Evolutionary conservation across 805 yeast species (phyloP).

Genomic region (Hanseniaspora pseudoguilliermondii): DNA sequence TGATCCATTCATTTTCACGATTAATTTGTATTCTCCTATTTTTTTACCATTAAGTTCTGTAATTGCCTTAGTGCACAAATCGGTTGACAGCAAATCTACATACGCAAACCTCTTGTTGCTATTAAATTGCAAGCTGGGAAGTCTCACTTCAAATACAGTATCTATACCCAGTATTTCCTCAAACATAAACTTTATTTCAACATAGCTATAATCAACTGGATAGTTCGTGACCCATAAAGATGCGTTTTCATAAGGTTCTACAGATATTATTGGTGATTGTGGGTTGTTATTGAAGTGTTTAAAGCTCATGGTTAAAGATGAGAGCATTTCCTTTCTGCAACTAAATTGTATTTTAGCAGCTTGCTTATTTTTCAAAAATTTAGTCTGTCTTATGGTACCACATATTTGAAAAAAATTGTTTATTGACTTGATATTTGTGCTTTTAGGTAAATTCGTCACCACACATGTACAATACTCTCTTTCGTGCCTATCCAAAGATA

Average conservation of each 20-base stretch:
- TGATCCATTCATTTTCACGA: slow-evolving; percentile 55
- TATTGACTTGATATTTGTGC: slow-evolving; percentile 31
- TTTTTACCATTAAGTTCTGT: slow-evolving; percentile 30
- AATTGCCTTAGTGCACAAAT: slow-evolving; percentile 37
- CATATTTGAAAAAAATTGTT: slow-evolving; percentile 43
- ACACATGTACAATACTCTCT: slow-evolving; percentile 50
- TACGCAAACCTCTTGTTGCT: slow-evolving; percentile 60
- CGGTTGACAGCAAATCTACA: slow-evolving; percentile 38
- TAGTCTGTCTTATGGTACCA: slow-evolving; percentile 38
- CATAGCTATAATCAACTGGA: slow-evolving; percentile 41
- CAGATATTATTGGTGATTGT: slow-evolving; percentile 31
- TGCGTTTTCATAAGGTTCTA: slow-evolving; percentile 33
- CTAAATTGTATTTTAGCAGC: slow-evolving; percentile 51
- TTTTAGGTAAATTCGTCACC: slow-evolving; percentile 37
- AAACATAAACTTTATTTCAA: slow-evolving; percentile 33
- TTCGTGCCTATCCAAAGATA: slow-evolving; percentile 16
- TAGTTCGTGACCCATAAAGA: slow-evolving; percentile 67
- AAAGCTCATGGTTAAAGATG: slow-evolving; percentile 49
- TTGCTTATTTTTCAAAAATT: slow-evolving; percentile 17
- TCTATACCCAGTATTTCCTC: slow-evolving; percentile 25
- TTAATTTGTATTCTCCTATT: slow-evolving; percentile 32
- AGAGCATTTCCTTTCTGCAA: slow-evolving; percentile 34
- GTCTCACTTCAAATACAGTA: slow-evolving; percentile 37
- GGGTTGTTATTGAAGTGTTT: slow-evolving; percentile 30
- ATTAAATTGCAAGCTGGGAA: slow-evolving; percentile 50